Percentiles rank a stretch among this genome's conserved stretches.
These are phyloP conservation scores for Clonostachys byssicola DNA, from an alignment of 2,329 filamentous ascomycete species.

Conservation along the genomic window DNA sequence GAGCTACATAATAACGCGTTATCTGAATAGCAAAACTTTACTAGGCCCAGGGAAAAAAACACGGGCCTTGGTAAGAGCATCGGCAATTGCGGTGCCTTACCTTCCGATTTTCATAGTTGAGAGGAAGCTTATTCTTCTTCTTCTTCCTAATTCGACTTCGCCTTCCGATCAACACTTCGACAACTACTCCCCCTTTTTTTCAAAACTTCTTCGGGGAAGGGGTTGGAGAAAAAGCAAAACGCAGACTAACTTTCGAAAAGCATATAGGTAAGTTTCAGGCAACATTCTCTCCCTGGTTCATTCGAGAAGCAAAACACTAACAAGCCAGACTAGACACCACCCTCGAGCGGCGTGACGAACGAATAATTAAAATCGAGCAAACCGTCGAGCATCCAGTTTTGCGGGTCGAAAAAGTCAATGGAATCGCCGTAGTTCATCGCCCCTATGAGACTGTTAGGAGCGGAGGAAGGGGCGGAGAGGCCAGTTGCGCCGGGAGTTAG, in stretches of 20 bases:
- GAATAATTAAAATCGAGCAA: conserved; percentile 75
- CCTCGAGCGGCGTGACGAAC: conserved; percentile 51
- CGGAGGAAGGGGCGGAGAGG: conserved; percentile 30
- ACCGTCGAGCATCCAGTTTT: conserved; percentile 91
- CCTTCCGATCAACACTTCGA: no score
- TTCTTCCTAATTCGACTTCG: no score
- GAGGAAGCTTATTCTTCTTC: no score
- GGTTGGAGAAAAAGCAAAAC: no score
- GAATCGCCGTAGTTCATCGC: conserved; percentile 58
- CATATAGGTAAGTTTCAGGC: not conserved
- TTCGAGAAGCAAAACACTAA: not conserved
- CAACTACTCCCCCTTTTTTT: no score
- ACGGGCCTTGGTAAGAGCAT: no score
- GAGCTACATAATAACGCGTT: no score
- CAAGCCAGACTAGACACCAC: conserved; percentile 29
- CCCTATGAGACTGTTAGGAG: conserved; percentile 41
- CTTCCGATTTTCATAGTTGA: not conserved
- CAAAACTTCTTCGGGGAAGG: no score
- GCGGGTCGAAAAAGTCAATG: conserved; percentile 86
- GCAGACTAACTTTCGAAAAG: no score
- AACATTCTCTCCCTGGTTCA: not conserved
- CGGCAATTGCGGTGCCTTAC: not conserved
- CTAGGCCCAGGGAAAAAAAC: no score
- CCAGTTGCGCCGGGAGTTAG: conserved; percentile 48
- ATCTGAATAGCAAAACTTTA: no score